These are phyloP conservation scores for Arthrobotrys sinensis DNA, from an alignment of 2,329 filamentous ascomycete species.

Conservation along the genomic window DNA sequence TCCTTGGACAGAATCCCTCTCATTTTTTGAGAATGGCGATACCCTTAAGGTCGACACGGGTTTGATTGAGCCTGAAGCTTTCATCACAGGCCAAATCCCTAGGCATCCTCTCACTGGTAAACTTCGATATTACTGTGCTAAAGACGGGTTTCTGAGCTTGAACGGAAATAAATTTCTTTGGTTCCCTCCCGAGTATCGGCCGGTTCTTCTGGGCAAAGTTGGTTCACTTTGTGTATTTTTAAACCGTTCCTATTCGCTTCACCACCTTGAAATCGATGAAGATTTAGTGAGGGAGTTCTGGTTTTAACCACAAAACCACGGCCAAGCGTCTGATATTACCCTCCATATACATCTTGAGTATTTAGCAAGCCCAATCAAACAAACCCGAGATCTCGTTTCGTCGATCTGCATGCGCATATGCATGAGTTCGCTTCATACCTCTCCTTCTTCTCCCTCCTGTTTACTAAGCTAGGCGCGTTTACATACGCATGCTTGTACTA, in stretches of 20 bases:
- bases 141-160: background rate
- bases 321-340: no score
- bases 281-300: background rate
- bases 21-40: background rate
- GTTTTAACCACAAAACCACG: no score
- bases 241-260: background rate
- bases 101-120: background rate
- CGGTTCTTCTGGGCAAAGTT: background rate
- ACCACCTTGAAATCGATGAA: constrained; percentile 7
- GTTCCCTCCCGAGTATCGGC: background rate
- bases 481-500: no score
- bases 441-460: no score
- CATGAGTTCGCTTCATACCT: no score
- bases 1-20: background rate
- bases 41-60: background rate
- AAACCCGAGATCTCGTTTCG: no score
- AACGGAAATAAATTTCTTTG: background rate
- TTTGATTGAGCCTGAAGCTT: background rate
- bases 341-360: no score
- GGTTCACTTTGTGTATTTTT: background rate
- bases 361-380: no score
- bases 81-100: background rate
- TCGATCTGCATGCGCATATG: no score
- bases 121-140: background rate
- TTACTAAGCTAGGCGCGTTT: no score